Conservation (phyloP, 2,329 filamentous ascomycete species). For the Nakataea oryzae region DNA sequence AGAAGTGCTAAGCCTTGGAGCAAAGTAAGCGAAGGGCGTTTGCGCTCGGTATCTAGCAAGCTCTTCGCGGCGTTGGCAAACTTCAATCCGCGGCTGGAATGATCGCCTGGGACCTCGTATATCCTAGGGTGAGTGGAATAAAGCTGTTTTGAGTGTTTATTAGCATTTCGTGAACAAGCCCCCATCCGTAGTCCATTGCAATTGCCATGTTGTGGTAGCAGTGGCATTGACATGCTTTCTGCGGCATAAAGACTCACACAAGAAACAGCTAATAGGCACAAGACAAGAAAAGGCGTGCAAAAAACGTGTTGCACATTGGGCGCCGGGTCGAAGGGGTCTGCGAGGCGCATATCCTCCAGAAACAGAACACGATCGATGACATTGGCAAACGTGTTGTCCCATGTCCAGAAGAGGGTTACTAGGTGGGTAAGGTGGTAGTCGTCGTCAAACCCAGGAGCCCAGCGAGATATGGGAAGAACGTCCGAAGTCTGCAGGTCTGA, state of each 20-base stretch:
- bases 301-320: slow-evolving; percentile 6
- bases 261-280: slow-evolving; percentile 12
- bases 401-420: slow-evolving; percentile 13
- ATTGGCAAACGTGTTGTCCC: slow-evolving; percentile 11
- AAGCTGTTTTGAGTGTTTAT: neutral
- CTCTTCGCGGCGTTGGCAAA: slow-evolving; percentile 5
- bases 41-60: slow-evolving; percentile 1
- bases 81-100: neutral
- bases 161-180: neutral
- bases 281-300: slow-evolving; percentile 14
- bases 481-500: neutral
- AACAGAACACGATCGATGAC: slow-evolving; percentile 10
- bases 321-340: neutral
- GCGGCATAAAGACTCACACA: slow-evolving; percentile 9
- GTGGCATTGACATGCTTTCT: too few relatives aligned
- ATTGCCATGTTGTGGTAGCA: neutral
- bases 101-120: neutral
- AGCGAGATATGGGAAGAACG: slow-evolving; percentile 10
- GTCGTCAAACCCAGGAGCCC: slow-evolving; percentile 10
- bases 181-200: neutral
- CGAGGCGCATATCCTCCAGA: slow-evolving; percentile 6
- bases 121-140: slow-evolving; percentile 1
- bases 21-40: slow-evolving; percentile 5
- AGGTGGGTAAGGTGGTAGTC: slow-evolving; percentile 9
- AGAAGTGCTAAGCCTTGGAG: slow-evolving; percentile 11